Conservation (phyloP, 192 early-diverging fungal genomes). For the Umbelopsis ramanniana region DNA sequence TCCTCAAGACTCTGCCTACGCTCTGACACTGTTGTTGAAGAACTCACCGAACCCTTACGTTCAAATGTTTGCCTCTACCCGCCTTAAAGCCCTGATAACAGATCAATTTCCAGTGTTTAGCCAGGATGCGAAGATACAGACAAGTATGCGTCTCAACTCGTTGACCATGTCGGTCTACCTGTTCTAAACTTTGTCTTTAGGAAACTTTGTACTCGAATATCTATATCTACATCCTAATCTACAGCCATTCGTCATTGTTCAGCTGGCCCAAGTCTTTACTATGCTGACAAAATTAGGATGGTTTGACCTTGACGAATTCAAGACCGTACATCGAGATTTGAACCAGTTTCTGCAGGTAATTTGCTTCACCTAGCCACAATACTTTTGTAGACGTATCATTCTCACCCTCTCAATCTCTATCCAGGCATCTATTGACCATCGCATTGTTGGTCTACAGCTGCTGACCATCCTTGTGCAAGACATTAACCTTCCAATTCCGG, state of each 20-base stretch:
- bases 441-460: constrained; percentile 69
- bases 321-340: constrained; percentile 53
- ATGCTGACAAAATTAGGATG: constrained; percentile 72
- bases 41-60: constrained; percentile 68
- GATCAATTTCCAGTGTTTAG: constrained; percentile 41
- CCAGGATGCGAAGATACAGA: constrained; percentile 34
- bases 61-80: constrained; percentile 65
- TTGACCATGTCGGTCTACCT: constrained; percentile 3
- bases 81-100: constrained; percentile 60
- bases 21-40: constrained; percentile 62
- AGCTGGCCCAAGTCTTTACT: constrained; percentile 64
- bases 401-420: no score
- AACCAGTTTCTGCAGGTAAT: constrained; percentile 62
- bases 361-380: constrained; percentile 17
- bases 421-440: constrained; percentile 58
- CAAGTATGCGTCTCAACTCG: constrained; percentile 30
- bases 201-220: constrained; percentile 66
- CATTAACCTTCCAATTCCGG: constrained; percentile 67
- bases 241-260: constrained; percentile 61
- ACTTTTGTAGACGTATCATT: no score
- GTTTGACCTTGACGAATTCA: constrained; percentile 74
- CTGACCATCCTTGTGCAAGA: constrained; percentile 72
- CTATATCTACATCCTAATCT: constrained; percentile 58
- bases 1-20: constrained; percentile 61
- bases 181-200: constrained; percentile 29